phyloP scores from a whole-genome alignment of 129 eudicot genomes.

The Arctium lappa region DNA sequence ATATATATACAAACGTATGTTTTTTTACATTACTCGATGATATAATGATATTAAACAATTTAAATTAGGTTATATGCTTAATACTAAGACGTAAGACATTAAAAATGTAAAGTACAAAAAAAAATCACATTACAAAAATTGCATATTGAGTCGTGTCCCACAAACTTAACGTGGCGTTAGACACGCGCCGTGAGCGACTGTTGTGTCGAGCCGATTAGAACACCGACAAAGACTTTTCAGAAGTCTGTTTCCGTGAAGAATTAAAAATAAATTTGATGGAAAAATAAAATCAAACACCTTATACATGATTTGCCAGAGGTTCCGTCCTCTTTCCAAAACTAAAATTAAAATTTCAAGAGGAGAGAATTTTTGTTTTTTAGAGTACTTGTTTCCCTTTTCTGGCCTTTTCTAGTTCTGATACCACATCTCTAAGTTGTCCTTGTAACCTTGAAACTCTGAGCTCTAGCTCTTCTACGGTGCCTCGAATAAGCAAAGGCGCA shows the following conservation, averaged over 20 bases:
- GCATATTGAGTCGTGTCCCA: background rate
- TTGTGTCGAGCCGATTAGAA: background rate
- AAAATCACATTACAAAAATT: background rate
- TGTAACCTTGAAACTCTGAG: conserved; percentile 56
- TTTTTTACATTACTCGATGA: background rate
- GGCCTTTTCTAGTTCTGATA: conserved; percentile 73
- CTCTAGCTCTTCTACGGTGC: conserved; percentile 76
- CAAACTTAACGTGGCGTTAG: background rate
- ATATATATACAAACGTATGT: too few relatives aligned
- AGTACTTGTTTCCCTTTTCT: conserved; percentile 54
- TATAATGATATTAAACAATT: background rate
- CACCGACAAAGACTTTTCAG: background rate
- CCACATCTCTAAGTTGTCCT: conserved; percentile 65
- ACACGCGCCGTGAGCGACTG: background rate
- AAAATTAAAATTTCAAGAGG: background rate
- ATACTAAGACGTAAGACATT: background rate
- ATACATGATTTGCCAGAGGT: background rate
- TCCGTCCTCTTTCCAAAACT: background rate
- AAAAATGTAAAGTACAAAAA: background rate
- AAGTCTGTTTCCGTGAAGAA: background rate
- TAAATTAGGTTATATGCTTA: background rate
- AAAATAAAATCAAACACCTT: background rate
- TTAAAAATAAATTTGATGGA: background rate
- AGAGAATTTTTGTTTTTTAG: conserved; percentile 12
- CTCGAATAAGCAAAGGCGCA: conserved; percentile 36